These are phyloP conservation scores for Tuber indicum DNA, from an alignment of 495 filamentous ascomycete species.

Conservation along the genomic window DNA sequence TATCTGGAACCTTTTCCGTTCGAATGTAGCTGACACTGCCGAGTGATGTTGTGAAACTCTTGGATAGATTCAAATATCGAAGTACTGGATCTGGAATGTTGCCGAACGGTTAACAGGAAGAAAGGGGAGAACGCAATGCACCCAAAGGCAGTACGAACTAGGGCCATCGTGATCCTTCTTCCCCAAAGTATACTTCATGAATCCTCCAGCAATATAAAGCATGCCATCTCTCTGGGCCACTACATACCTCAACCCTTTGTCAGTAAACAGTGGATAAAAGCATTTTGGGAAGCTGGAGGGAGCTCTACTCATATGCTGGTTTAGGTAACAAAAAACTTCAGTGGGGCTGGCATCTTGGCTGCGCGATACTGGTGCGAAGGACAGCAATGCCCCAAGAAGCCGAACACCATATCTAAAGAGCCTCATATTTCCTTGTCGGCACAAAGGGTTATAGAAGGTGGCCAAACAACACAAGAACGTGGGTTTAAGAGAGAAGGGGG, in stretches of 20 bases:
- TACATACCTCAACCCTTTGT: background rate
- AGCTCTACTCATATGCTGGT: background rate
- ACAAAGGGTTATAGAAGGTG: background rate
- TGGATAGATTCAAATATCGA: background rate
- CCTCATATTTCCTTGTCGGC: background rate
- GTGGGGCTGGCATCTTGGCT: background rate
- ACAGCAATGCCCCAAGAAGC: background rate
- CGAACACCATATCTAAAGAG: background rate
- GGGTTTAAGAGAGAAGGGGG: background rate
- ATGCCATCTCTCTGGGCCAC: background rate
- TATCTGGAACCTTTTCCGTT: background rate
- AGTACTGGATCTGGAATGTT: background rate
- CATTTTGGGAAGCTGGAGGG: background rate
- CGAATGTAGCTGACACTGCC: background rate
- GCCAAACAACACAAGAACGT: background rate
- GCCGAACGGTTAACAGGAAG: background rate
- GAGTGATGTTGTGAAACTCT: background rate
- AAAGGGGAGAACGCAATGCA: background rate
- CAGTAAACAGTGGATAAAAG: background rate
- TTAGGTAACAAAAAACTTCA: background rate
- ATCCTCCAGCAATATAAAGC: slow-evolving; percentile 12
- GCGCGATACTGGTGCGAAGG: background rate
- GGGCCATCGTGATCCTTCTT: background rate
- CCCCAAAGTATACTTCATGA: background rate
- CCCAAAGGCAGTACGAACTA: background rate